These are phyloP conservation scores for Verticillium nubilum DNA, from an alignment of 2,329 filamentous ascomycete species.

Conservation along the genomic window DNA sequence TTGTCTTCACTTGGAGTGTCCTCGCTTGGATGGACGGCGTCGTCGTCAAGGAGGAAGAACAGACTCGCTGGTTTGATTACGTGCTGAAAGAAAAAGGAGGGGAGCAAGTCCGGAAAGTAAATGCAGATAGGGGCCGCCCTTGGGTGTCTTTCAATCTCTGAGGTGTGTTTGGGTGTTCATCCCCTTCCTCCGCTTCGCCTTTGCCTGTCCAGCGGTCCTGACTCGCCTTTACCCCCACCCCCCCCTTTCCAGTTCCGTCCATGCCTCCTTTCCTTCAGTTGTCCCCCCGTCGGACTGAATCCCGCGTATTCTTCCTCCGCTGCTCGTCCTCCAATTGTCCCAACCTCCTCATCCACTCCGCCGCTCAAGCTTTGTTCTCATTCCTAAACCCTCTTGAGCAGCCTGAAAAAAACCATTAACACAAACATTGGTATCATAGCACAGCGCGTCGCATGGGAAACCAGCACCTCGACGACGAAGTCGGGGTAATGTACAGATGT, in stretches of 20 bases:
- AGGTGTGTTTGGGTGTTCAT: too few species aligned
- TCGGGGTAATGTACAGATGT: background rate
- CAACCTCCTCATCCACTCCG: too few species aligned
- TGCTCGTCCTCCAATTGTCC: too few species aligned
- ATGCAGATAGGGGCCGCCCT: background rate
- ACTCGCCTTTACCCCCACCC: too few species aligned
- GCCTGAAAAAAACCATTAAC: background rate
- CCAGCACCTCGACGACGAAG: background rate
- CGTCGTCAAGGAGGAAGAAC: background rate
- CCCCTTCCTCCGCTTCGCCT: too few species aligned
- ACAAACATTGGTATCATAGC: background rate
- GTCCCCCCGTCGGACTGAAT: too few species aligned
- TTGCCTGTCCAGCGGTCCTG: background rate
- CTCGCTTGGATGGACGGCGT: too few species aligned
- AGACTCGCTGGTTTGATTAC: conserved; percentile 1
- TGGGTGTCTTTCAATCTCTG: background rate
- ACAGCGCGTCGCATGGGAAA: background rate
- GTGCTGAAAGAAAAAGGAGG: background rate
- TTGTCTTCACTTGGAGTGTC: background rate
- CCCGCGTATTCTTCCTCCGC: too few species aligned
- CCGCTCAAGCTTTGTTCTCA: too few species aligned
- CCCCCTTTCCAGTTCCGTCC: too few species aligned
- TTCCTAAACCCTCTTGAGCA: background rate
- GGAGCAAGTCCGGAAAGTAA: conserved; percentile 5
- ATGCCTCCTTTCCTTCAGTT: too few species aligned